Percentiles rank a stretch among this genome's conserved stretches.
phyloP scores from a whole-genome alignment of 805 yeast genomes.

The Metschnikowia lochheadii region DNA sequence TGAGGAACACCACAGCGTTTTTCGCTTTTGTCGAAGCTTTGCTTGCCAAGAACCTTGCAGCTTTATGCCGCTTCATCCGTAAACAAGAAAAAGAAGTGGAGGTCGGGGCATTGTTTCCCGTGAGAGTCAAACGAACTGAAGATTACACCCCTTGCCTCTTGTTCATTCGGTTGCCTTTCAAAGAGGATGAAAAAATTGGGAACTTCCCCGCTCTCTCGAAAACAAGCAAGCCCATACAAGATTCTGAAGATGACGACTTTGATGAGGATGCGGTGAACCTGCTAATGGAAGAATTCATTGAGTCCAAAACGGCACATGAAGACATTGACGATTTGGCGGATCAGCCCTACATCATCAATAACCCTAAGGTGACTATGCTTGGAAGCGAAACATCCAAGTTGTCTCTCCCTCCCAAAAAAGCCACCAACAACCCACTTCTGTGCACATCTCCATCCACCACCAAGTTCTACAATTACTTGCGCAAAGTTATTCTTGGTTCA shows the following conservation, averaged over 20 bases:
- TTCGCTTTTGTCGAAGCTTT: constrained; percentile 48
- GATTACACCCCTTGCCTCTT: constrained; percentile 39
- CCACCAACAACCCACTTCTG: constrained; percentile 17
- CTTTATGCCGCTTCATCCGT: constrained; percentile 61
- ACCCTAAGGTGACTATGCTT: constrained; percentile 18
- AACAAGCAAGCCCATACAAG: neutral
- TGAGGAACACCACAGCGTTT: constrained; percentile 33
- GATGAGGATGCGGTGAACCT: constrained; percentile 8
- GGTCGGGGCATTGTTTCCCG: constrained; percentile 54
- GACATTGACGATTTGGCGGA: neutral
- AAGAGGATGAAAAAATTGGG: constrained; percentile 69
- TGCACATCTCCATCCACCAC: constrained; percentile 30
- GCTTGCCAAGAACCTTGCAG: constrained; percentile 42
- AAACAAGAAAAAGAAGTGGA: constrained; percentile 45
- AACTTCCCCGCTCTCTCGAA: constrained; percentile 36
- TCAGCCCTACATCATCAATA: constrained; percentile 5
- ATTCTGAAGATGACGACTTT: neutral
- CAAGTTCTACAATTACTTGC: constrained; percentile 20
- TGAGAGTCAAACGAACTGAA: constrained; percentile 8
- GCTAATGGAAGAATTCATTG: constrained; percentile 33
- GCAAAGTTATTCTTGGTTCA: constrained; percentile 8
- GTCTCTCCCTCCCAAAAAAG: constrained; percentile 10
- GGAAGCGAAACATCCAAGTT: constrained; percentile 17
- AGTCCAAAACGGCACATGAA: constrained; percentile 17
- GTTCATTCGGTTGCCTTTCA: constrained; percentile 59